Evolutionary conservation across 2,329 filamentous ascomycete species (phyloP), one percentile per base, ranked within the genome.

Genomic region (Xylariaceae sp.): DNA sequence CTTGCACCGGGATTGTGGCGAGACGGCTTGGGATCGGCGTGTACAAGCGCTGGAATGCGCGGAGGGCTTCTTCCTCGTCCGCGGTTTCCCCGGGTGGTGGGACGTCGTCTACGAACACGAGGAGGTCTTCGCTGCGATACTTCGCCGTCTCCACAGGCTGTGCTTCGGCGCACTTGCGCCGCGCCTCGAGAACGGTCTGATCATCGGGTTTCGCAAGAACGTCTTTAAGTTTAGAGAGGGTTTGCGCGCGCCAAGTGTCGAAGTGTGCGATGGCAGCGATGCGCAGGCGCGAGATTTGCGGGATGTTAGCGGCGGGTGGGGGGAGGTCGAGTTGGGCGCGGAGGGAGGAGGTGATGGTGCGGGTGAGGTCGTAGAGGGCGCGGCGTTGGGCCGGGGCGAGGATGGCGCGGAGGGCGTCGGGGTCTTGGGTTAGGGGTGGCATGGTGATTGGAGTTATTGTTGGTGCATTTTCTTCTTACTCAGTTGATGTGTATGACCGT

Each of bases 301-400:
- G 37, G 37, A 9, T 41, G 37, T 41, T 41, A 9, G 37, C 37
- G 37, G 37, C 37, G 8, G 37, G 11, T 41, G 37, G 11, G 15
- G 15, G 17, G 11, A 77, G 70, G 60, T 82, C 74, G 11, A 85
- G 68, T 62, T 83, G 77, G 1, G 76, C 75, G 50, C 78, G 77
- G 80, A 85, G 84, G 60, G 79, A 78, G n/a, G 70, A 68, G n/a
- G 75, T 77, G 67, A 84, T 81, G 45, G 82, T 78, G 51, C 75
- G 71, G 23, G 82, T 73, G 17, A 86, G 77, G 52, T 72, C 72
- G 58, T 81, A 77, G 37, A 84, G 76, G 2, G 78, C 81, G 62
- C 76, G 77, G 51, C 82, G 80, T 50, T 78, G 76, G 34, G 79
- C 77, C 34, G 75, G 74, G 64, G 84, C 81, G 47, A 86, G 75